phyloP scores from a whole-genome alignment of 805 yeast genomes.

The Suhomyces sp. region DNA sequence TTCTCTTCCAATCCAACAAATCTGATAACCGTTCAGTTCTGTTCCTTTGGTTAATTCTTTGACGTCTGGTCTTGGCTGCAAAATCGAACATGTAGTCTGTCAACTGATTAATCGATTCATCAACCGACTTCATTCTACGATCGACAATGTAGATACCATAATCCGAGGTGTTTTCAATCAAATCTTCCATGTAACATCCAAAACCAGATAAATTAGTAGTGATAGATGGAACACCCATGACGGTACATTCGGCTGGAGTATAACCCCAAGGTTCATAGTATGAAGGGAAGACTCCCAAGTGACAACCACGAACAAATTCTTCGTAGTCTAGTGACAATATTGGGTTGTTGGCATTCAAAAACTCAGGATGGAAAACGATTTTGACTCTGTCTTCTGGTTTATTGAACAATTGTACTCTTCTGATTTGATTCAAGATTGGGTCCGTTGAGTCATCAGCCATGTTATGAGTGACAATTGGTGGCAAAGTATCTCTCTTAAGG shows the following conservation, averaged over 20 bases:
- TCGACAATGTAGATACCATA: conserved; percentile 97
- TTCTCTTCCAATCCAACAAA: conserved; percentile 93
- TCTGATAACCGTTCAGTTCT: conserved; percentile 94
- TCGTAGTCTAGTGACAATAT: conserved; percentile 91
- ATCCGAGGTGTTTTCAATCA: conserved; percentile 89
- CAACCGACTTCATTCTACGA: conserved; percentile 86
- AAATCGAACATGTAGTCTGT: conserved; percentile 88
- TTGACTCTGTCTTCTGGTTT: conserved; percentile 88
- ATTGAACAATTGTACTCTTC: conserved; percentile 89
- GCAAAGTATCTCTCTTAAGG: conserved; percentile 80
- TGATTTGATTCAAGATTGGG: conserved; percentile 86
- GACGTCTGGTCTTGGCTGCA: conserved; percentile 86
- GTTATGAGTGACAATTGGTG: conserved; percentile 96
- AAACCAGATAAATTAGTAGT: conserved; percentile 95
- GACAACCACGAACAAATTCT: conserved; percentile 97
- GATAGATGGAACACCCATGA: conserved; percentile 97
- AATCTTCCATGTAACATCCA: conserved; percentile 98
- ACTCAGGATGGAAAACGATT: conserved; percentile 96
- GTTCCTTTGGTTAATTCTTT: conserved; percentile 95
- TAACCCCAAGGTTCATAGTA: conserved; percentile 99
- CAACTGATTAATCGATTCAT: conserved; percentile 89
- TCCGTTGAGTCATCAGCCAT: conserved; percentile 91
- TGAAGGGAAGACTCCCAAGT: conserved; percentile 96
- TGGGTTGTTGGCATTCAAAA: conserved; percentile 91
- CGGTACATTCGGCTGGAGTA: conserved; percentile 99